These are phyloP conservation scores for Teratosphaeria destructans DNA, from an alignment of 2,329 filamentous ascomycete genomes.

Conservation along the genomic window DNA sequence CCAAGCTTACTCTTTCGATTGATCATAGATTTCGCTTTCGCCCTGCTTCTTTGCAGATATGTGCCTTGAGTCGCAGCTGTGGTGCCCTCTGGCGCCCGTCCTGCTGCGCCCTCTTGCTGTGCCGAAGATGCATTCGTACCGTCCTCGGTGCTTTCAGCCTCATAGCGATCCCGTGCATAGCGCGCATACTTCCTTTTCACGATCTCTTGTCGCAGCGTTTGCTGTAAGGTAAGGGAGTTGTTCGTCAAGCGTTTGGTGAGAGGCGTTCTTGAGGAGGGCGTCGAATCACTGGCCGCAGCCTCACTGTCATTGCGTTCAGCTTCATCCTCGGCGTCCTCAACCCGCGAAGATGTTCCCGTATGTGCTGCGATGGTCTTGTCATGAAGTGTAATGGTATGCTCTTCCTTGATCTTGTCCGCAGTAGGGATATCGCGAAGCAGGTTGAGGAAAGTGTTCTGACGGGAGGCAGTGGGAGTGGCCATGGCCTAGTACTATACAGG, in stretches of 20 bases:
- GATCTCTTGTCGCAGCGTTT: conserved; percentile 20
- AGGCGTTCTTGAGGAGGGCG: conserved; percentile 3
- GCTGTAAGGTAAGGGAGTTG: conserved; percentile 16
- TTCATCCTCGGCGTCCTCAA: conserved; percentile 8
- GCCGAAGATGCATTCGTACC: not conserved
- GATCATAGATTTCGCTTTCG: conserved; percentile 20
- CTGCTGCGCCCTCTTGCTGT: not conserved
- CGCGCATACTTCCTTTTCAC: conserved; percentile 26
- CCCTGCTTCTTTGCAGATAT: conserved; percentile 22
- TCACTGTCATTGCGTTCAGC: conserved; percentile 23
- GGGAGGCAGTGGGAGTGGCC: conserved; percentile 7
- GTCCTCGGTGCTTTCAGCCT: conserved; percentile 7
- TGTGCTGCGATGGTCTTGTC: conserved; percentile 37
- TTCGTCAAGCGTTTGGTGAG: conserved; percentile 19
- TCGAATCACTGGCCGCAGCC: conserved; percentile 5
- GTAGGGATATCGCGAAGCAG: conserved; percentile 14
- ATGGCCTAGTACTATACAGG: conserved; percentile 7
- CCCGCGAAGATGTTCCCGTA: not conserved
- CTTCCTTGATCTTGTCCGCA: conserved; percentile 12
- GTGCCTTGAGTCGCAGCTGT: conserved; percentile 11
- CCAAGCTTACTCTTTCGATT: conserved; percentile 21
- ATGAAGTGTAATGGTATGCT: conserved; percentile 59
- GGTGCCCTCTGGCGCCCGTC: conserved; percentile 6
- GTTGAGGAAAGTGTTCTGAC: conserved; percentile 14
- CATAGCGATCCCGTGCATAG: conserved; percentile 23